Base-by-base conservation (phyloP, 75 land plant genomes). In the Larix kaempferi region DNA sequence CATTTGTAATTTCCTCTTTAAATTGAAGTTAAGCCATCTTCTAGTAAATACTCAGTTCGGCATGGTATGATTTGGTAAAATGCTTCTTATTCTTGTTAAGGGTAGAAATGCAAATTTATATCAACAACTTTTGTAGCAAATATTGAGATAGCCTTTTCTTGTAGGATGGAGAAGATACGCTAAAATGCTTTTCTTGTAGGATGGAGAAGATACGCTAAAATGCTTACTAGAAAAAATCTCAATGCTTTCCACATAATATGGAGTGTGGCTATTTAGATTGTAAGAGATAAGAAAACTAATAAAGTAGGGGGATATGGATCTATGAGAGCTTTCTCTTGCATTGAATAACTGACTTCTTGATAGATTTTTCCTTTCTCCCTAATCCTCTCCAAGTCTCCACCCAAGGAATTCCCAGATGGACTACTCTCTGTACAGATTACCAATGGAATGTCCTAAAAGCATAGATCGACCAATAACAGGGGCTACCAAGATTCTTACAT, bases 261-360 rank as follows among this genome's bases (percentile, higher is more conserved):
- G 41, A 17, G 49, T 69, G 52, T 39, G 44, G 35, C 8, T 69
- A 23, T 6, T 22, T 58, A 96, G 98, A 98, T 96, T 61, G 93
- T 96, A 26, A 88, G 99, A 81, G 99, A 96, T 76, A 96, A 94
- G 82, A 78, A 95, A 78, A 96, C 99, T 44, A 98, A 98, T 23
- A 96, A 96, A 76, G 94, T 98, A 26, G 86, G 85, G 80, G 99
- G 99, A 25, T 96, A 86, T 86, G 99, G 99, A 44, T 96, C 94
- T 82, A 91, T 96, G 67, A 61, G 99, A 96, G 76, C 87, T 92
- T 78, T 92, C 95, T 8, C 85, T 82, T 73, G 99, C 99, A 55
- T 62, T 96, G 62, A 96, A 96, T n/a, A n/a, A n/a, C n/a, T n/a
- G n/a, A n/a, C n/a, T n/a, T n/a, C n/a, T n/a, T n/a, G n/a, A n/a